Percentiles rank a stretch among this genome's conserved stretches.
Evolutionary conservation across 257 asterid species (phyloP).

Genomic region (Nicotiana knightiana): DNA sequence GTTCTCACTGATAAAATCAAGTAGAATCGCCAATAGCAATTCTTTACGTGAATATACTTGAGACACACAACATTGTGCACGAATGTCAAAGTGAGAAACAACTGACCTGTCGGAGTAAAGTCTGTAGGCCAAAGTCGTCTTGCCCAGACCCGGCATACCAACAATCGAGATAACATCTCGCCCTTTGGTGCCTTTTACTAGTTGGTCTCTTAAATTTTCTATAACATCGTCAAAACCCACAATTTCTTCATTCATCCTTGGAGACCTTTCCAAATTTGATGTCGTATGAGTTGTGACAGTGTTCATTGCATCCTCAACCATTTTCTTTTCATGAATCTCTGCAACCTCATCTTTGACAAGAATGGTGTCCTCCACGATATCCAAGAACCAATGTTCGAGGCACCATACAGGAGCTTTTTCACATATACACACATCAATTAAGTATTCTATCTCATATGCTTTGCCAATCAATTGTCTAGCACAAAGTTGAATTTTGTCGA

Average conservation of each 20-base stretch:
- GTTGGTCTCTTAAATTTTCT: neutral
- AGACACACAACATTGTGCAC: no score
- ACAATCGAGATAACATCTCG: neutral
- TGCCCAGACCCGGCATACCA: neutral
- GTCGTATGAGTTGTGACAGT: neutral
- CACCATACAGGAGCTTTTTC: conserved; percentile 9
- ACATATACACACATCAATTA: conserved; percentile 2
- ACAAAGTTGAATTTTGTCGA: no score
- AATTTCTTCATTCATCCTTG: neutral
- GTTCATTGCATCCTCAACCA: neutral
- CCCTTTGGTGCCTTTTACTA: neutral
- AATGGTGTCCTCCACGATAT: neutral
- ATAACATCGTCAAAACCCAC: no score
- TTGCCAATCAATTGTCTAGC: no score
- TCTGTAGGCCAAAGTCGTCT: no score
- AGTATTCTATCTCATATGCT: conserved; percentile 17
- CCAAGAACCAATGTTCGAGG: conserved; percentile 2
- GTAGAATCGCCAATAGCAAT: neutral
- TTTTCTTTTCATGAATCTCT: neutral
- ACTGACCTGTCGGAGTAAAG: no score
- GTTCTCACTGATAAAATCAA: neutral
- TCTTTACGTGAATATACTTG: neutral
- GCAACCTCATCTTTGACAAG: neutral
- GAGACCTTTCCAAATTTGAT: neutral
- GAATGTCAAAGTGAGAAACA: no score